Conservation (phyloP, 371 early-diverging fungal genomes). For the Blastocladiella emersonii region DNA sequence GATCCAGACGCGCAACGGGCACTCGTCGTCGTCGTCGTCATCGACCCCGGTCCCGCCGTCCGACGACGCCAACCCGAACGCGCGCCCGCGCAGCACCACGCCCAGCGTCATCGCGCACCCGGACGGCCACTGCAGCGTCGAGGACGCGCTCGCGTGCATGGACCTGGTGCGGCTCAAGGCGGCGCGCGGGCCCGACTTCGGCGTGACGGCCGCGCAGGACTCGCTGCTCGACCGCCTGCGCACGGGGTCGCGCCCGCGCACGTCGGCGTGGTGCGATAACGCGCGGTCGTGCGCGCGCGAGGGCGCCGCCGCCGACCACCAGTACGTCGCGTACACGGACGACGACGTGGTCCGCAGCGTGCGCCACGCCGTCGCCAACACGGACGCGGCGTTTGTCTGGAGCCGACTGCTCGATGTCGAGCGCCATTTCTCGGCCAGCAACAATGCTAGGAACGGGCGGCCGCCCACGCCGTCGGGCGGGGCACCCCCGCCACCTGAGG, state of each 20-base stretch:
- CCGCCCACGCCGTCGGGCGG: not conserved
- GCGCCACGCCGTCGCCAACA: constrained; percentile 9
- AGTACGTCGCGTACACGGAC: not conserved
- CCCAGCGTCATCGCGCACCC: not conserved
- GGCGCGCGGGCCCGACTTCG: constrained; percentile 27
- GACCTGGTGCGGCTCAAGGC: constrained; percentile 51
- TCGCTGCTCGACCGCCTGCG: constrained; percentile 12
- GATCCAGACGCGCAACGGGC: not conserved
- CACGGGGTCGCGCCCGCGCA: constrained; percentile 19
- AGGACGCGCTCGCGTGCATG: constrained; percentile 59
- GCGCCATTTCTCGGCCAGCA: not conserved
- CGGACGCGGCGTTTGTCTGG: constrained; percentile 21
- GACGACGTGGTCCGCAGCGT: constrained; percentile 16
- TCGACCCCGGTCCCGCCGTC: too few species aligned
- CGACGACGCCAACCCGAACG: too few species aligned
- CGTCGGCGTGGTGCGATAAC: constrained; percentile 15
- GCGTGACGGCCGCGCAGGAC: constrained; percentile 29
- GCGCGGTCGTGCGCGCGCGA: constrained; percentile 18
- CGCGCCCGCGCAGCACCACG: not conserved
- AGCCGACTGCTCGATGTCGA: constrained; percentile 21
- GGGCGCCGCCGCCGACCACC: constrained; percentile 14
- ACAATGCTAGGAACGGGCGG: not conserved
- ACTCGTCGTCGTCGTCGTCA: too few species aligned
- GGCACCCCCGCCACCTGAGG: not conserved
- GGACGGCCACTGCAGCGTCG: constrained; percentile 57